Percentiles rank a stretch among this genome's conserved stretches.
These are phyloP conservation scores for Cladophialophora exuberans DNA, from an alignment of 2,329 filamentous ascomycete genomes.

Conservation along the genomic window DNA sequence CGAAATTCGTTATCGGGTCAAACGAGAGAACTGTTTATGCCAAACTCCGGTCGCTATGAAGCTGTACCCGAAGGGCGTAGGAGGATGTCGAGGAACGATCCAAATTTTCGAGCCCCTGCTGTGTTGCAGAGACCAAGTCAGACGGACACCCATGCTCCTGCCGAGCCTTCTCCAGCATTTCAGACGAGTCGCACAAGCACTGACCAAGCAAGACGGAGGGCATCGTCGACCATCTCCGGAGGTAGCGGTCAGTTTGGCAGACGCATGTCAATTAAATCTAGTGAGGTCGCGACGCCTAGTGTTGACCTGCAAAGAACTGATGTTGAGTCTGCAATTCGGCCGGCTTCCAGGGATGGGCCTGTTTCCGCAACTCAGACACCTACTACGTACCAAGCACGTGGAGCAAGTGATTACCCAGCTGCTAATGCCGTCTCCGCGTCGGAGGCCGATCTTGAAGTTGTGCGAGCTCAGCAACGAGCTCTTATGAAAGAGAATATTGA, in stretches of 20 bases:
- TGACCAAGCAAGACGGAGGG: constrained; percentile 74
- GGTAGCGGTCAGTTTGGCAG: constrained; percentile 73
- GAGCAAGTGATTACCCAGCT: constrained; percentile 37
- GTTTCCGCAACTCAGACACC: constrained; percentile 29
- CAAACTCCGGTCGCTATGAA: constrained; percentile 91
- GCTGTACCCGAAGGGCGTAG: constrained; percentile 77
- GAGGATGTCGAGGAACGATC: constrained; percentile 68
- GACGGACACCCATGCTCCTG: constrained; percentile 65
- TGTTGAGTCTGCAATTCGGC: constrained; percentile 41
- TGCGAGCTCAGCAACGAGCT: constrained; percentile 55
- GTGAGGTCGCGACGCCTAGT: constrained; percentile 45
- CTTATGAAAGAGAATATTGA: constrained; percentile 64
- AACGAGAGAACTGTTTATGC: constrained; percentile 84
- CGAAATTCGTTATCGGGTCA: constrained; percentile 67
- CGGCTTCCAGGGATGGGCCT: constrained; percentile 33
- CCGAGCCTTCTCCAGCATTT: constrained; percentile 84
- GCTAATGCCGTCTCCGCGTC: constrained; percentile 19
- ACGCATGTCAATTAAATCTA: constrained; percentile 61
- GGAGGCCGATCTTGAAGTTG: constrained; percentile 30
- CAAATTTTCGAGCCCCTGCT: constrained; percentile 70
- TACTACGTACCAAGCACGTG: constrained; percentile 38
- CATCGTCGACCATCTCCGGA: constrained; percentile 89
- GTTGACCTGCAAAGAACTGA: constrained; percentile 38
- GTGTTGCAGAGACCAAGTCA: constrained; percentile 74
- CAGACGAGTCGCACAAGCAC: constrained; percentile 72